Percentiles rank a stretch among this genome's conserved stretches.
phyloP scores from a whole-genome alignment of 192 early-diverging fungal species.

The Chytriomyces sp. region DNA sequence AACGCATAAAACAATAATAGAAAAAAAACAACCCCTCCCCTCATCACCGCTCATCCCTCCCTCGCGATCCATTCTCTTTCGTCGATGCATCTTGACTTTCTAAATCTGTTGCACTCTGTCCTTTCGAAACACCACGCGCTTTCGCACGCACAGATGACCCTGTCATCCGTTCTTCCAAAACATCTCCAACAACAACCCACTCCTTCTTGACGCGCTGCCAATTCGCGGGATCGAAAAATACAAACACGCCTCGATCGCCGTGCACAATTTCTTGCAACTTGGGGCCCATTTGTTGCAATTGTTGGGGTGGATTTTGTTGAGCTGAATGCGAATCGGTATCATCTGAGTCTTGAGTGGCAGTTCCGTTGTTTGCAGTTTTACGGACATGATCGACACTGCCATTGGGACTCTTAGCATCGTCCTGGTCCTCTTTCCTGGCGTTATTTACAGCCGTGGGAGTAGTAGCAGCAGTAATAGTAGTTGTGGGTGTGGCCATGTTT shows the following conservation, averaged over 20 bases:
- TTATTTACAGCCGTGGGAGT: background rate
- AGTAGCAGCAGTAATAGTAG: background rate
- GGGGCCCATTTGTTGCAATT: no score
- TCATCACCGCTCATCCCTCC: background rate
- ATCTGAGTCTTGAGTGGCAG: no score
- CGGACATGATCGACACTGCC: no score
- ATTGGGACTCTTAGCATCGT: no score
- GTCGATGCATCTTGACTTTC: background rate
- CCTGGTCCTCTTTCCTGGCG: conserved; percentile 13
- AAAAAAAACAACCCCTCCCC: background rate
- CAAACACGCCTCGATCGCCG: conserved; percentile 80
- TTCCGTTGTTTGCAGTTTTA: no score
- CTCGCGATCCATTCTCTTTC: background rate
- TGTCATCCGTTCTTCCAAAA: conserved; percentile 78
- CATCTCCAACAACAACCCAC: conserved; percentile 82
- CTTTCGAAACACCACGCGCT: background rate
- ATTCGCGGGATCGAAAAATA: conserved; percentile 89
- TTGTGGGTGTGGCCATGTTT: background rate
- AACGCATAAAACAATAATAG: background rate
- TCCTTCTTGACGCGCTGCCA: conserved; percentile 94
- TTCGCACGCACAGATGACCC: background rate
- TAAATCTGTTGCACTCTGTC: background rate
- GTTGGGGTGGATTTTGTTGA: no score
- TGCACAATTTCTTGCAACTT: conserved; percentile 35
- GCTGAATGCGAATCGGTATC: no score